Percentiles rank a stretch among this genome's conserved stretches.
Evolutionary conservation across 768 basidiomycete genomes (phyloP).

Genomic region (Suillus paluster): DNA sequence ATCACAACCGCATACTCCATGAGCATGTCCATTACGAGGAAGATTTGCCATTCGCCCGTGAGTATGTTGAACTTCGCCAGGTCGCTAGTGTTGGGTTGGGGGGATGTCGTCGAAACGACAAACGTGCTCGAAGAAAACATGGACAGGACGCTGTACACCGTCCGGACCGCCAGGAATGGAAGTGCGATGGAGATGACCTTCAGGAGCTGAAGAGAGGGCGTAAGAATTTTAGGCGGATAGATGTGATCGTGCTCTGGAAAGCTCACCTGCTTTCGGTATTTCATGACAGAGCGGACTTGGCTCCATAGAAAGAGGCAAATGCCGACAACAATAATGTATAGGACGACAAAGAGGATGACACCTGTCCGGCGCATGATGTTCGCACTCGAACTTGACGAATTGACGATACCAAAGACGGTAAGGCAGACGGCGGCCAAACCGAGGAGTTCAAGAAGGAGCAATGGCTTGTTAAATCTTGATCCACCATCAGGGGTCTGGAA

Average conservation of each 20-base stretch:
- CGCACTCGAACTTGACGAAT: slow-evolving; percentile 16
- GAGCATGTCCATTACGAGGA: slow-evolving; percentile 59
- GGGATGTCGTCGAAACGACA: slow-evolving; percentile 36
- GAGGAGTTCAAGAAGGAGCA: slow-evolving; percentile 33
- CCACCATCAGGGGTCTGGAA: slow-evolving; percentile 31
- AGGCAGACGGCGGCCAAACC: slow-evolving; percentile 34
- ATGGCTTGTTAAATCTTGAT: slow-evolving; percentile 10
- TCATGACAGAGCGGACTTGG: slow-evolving; percentile 44
- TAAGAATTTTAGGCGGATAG: slow-evolving; percentile 12
- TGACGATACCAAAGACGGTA: slow-evolving; percentile 36
- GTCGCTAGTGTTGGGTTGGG: slow-evolving; percentile 17
- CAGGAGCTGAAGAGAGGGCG: slow-evolving; percentile 50
- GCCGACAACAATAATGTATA: slow-evolving; percentile 50
- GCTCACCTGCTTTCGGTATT: slow-evolving; percentile 38
- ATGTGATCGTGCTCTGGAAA: slow-evolving; percentile 3
- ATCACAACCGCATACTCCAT: slow-evolving; percentile 60
- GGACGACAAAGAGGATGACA: slow-evolving; percentile 34
- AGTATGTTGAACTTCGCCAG: slow-evolving; percentile 61
- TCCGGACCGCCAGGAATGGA: slow-evolving; percentile 58
- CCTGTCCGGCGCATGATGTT: slow-evolving; percentile 37
- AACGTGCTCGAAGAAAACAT: slow-evolving; percentile 55
- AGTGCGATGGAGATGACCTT: slow-evolving; percentile 55
- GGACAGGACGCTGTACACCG: slow-evolving; percentile 56
- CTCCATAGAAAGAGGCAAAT: slow-evolving; percentile 54
- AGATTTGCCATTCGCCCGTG: slow-evolving; percentile 61